Percentiles rank a stretch among this genome's conserved stretches.
phyloP scores from a whole-genome alignment of 345 rosid genomes.

The Eucalyptus erythrocorys region DNA sequence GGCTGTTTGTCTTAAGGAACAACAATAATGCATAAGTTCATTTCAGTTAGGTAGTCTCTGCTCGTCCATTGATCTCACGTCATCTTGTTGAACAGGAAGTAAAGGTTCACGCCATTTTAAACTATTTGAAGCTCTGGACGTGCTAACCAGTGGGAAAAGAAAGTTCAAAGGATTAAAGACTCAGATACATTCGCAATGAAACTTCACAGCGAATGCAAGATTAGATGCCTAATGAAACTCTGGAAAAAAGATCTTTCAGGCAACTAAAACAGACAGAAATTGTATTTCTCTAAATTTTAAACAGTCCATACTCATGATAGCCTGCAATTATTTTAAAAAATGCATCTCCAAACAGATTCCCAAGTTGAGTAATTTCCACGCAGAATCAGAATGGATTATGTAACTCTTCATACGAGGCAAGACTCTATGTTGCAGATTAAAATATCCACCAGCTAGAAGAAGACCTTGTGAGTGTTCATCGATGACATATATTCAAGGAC shows the following conservation, averaged over 20 bases:
- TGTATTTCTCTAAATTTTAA: background rate
- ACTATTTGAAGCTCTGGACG: background rate
- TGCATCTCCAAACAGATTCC: background rate
- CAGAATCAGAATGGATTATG: background rate
- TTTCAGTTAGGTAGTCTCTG: conserved; percentile 5
- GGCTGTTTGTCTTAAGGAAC: conserved; percentile 6
- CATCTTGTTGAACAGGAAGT: background rate
- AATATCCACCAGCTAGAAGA: background rate
- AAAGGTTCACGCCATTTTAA: background rate
- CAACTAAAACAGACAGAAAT: background rate
- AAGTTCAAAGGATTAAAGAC: background rate
- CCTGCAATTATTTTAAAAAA: background rate
- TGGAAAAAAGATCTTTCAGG: background rate
- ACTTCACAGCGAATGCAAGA: background rate
- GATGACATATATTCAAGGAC: background rate
- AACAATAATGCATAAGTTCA: conserved; percentile 2
- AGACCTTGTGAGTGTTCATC: background rate
- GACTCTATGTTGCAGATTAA: background rate
- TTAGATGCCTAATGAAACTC: background rate
- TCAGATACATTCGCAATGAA: background rate
- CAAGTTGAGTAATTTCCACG: background rate
- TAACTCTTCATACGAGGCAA: background rate
- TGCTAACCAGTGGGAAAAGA: background rate
- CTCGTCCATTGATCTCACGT: conserved; percentile 6
- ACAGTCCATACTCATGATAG: background rate